These are phyloP conservation scores for Aureobasidium sp. DNA, from an alignment of 2,329 filamentous ascomycete genomes.

Conservation along the genomic window DNA sequence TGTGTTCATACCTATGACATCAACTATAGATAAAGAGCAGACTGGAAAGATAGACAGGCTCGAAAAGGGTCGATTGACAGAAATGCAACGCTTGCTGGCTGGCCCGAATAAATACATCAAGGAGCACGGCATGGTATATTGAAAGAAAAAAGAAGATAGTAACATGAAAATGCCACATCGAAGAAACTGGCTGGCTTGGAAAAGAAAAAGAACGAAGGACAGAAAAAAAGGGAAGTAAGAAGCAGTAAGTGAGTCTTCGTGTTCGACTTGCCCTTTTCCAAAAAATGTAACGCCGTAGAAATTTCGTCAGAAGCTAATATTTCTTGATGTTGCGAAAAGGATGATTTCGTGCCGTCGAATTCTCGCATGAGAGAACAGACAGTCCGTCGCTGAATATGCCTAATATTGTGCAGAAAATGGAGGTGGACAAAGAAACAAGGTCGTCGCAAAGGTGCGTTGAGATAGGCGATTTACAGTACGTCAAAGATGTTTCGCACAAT, in stretches of 20 bases:
- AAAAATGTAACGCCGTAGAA: conserved; percentile 2
- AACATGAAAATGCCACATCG: not conserved
- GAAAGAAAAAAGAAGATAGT: not conserved
- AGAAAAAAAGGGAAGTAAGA: conserved; percentile 3
- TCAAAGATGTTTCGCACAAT: conserved; percentile 75
- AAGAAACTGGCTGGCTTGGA: not conserved
- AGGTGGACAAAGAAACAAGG: conserved; percentile 1
- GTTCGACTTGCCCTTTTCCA: conserved; percentile 2
- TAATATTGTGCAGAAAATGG: conserved; percentile 11
- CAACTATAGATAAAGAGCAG: not conserved
- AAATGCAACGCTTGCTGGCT: conserved; percentile 9
- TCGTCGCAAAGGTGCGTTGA: not conserved
- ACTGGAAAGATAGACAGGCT: not conserved
- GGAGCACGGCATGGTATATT: conserved; percentile 10
- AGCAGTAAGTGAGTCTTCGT: not conserved
- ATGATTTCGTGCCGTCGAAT: not conserved
- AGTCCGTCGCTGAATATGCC: conserved; percentile 4
- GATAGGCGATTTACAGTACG: conserved; percentile 50
- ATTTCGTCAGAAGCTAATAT: conserved; percentile 1
- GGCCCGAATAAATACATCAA: not conserved
- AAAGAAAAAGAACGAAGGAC: not conserved
- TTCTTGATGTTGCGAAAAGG: not conserved
- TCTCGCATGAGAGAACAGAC: not conserved
- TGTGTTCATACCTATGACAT: conserved; percentile 3
- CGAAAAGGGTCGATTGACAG: not conserved